These are phyloP conservation scores for Domatiomyces catenatus DNA, from an alignment of 2,329 filamentous ascomycete species.

Conservation along the genomic window DNA sequence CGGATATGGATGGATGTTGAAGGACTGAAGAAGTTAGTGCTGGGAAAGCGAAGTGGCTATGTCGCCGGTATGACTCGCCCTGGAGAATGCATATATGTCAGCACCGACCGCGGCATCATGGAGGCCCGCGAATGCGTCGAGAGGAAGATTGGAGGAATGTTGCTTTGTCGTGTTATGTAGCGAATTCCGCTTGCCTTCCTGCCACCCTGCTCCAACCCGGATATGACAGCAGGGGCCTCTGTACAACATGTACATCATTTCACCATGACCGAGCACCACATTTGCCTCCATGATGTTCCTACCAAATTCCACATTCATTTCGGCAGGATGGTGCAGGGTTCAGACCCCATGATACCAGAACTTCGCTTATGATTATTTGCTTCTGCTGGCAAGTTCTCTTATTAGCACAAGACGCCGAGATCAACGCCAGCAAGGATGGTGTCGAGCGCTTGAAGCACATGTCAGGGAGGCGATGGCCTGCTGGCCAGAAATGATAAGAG, in stretches of 20 bases:
- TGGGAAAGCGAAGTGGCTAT: slow-evolving; percentile 51
- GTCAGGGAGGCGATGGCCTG: too few relatives aligned
- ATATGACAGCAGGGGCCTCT: background rate
- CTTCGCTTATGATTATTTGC: too few relatives aligned
- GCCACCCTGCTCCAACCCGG: background rate
- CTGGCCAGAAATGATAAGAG: too few relatives aligned
- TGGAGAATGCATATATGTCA: slow-evolving; percentile 70
- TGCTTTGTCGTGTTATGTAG: slow-evolving; percentile 51
- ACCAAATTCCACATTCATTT: background rate
- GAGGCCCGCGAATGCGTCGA: slow-evolving; percentile 72
- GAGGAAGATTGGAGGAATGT: slow-evolving; percentile 62
- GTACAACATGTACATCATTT: background rate
- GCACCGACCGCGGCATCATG: slow-evolving; percentile 60
- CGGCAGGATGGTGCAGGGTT: background rate
- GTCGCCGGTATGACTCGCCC: slow-evolving; percentile 58
- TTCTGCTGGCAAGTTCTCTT: too few relatives aligned
- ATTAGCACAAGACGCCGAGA: too few relatives aligned
- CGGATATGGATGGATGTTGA: slow-evolving; percentile 49
- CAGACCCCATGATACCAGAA: background rate
- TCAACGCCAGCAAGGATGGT: too few relatives aligned
- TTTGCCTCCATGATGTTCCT: background rate
- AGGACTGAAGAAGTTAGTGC: slow-evolving; percentile 49
- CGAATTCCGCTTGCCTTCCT: background rate
- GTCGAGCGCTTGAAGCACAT: too few relatives aligned
- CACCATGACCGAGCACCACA: background rate